Conservation (phyloP, 805 yeast species). For the Tetrapisispora taiwanensis region DNA sequence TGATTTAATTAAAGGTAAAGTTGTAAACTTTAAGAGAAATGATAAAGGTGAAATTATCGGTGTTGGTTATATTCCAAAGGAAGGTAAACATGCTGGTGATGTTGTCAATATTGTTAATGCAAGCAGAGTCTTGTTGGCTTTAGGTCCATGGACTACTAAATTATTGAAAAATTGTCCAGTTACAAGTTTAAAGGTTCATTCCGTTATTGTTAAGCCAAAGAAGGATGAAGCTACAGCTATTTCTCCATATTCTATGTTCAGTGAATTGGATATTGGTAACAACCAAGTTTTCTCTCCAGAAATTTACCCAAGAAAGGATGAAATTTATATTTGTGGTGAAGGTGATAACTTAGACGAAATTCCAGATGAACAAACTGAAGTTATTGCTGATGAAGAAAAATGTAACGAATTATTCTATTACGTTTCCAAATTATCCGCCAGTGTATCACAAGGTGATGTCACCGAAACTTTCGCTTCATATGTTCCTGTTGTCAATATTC, state of each 20-base stretch:
- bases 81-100: constrained; percentile 3
- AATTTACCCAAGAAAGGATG: constrained; percentile 89
- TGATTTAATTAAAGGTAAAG: constrained; percentile 80
- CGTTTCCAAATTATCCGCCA: constrained; percentile 67
- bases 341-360: constrained; percentile 85
- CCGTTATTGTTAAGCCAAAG: constrained; percentile 81
- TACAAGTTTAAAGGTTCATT: constrained; percentile 88
- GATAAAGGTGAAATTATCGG: constrained; percentile 64
- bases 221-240: constrained; percentile 42
- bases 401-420: constrained; percentile 80
- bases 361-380: constrained; percentile 91
- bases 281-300: constrained; percentile 79
- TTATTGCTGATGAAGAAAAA: constrained; percentile 73
- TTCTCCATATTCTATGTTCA: constrained; percentile 86
- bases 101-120: constrained; percentile 41
- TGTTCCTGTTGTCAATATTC: constrained; percentile 87
- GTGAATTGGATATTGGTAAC: constrained; percentile 67
- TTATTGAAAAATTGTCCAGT: constrained; percentile 89
- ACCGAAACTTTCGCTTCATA: constrained; percentile 89
- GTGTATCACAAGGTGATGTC: constrained; percentile 63
- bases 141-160: constrained; percentile 96
- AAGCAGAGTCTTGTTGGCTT: constrained; percentile 68
- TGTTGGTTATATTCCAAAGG: constrained; percentile 44
- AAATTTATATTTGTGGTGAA: constrained; percentile 95
- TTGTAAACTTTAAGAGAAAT: constrained; percentile 52